A percentile compares a stretch with the other conserved stretches of the same genome.
These are phyloP conservation scores for Castanea mollissima DNA, from an alignment of 306 rosid species.

Conservation along the genomic window DNA sequence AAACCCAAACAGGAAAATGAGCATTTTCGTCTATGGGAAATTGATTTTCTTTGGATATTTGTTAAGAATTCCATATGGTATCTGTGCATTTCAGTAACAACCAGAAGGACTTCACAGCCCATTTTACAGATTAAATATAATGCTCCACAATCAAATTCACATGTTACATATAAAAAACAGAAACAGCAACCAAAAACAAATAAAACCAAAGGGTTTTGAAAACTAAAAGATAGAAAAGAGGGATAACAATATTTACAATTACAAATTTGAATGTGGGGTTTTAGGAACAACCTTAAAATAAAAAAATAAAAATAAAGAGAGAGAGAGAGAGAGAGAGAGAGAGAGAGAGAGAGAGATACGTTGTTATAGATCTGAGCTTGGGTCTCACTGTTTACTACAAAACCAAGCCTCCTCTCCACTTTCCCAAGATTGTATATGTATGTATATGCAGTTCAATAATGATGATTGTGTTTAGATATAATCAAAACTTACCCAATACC, in stretches of 20 bases:
- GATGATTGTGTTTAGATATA: too few species aligned
- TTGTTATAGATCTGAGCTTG: slow-evolving; percentile 14
- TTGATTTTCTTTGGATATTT: background rate
- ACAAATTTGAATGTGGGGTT: slow-evolving; percentile 19
- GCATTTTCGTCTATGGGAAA: background rate
- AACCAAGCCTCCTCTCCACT: background rate
- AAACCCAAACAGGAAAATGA: slow-evolving; percentile 1
- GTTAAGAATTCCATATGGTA: background rate
- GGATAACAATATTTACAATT: slow-evolving; percentile 22
- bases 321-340: background rate
- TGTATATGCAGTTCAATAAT: background rate
- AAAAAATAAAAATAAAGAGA: background rate
- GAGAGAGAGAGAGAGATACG: background rate
- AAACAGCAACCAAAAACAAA: background rate
- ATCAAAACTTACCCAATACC: too few species aligned
- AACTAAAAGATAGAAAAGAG: background rate
- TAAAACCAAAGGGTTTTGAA: background rate
- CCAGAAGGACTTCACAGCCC: background rate
- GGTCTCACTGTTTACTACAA: background rate
- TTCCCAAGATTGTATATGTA: background rate
- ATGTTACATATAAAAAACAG: background rate
- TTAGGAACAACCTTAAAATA: background rate
- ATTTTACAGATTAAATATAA: too few species aligned
- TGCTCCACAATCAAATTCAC: background rate
- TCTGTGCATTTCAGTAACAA: background rate